These are phyloP conservation scores for Vitis hybrid DNA, from an alignment of 177 flowering plant genomes.

Conservation along the genomic window DNA sequence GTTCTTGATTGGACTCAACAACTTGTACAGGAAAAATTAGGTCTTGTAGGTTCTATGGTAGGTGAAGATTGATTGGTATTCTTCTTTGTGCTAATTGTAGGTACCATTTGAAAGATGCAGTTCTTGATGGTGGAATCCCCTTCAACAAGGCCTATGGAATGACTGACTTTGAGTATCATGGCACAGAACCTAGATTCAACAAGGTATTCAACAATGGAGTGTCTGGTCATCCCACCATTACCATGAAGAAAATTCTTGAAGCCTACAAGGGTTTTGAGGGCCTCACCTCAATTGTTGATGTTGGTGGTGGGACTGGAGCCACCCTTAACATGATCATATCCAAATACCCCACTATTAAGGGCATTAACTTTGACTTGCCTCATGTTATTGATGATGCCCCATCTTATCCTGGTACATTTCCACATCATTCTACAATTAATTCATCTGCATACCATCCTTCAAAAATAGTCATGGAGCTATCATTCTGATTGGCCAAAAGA, in stretches of 20 bases:
- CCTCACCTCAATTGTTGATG: constrained; percentile 61
- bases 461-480: no score
- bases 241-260: constrained; percentile 75
- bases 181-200: constrained; percentile 77
- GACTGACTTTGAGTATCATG: constrained; percentile 81
- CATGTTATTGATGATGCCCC: constrained; percentile 84
- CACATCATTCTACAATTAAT: no score
- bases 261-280: constrained; percentile 75
- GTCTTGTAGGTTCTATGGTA: no score
- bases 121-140: constrained; percentile 84
- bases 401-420: constrained; percentile 48
- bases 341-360: constrained; percentile 68
- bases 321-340: constrained; percentile 59
- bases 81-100: constrained; percentile 21
- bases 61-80: no score
- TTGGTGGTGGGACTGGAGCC: constrained; percentile 87
- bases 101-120: constrained; percentile 87
- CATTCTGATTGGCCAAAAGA: no score
- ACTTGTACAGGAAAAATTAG: no score
- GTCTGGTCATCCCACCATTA: constrained; percentile 66
- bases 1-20: no score
- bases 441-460: no score
- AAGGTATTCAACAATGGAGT: constrained; percentile 81
- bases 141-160: constrained; percentile 86
- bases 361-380: constrained; percentile 81